Percentiles rank a stretch among this genome's conserved stretches.
phyloP scores from a whole-genome alignment of 495 filamentous ascomycete genomes.

The Trichoderma orchidacearum region DNA sequence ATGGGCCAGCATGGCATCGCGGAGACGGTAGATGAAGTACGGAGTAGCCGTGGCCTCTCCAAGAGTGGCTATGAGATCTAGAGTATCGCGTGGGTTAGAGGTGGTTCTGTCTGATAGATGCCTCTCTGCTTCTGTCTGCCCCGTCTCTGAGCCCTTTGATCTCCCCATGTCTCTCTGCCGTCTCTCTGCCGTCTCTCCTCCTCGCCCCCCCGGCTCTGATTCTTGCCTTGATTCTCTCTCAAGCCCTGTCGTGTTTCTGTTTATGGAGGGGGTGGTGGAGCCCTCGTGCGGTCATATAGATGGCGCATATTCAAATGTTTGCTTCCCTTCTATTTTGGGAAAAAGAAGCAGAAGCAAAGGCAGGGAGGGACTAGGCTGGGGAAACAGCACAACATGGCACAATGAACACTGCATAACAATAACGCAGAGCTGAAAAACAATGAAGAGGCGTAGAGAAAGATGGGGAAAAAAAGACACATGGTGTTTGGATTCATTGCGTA shows the following conservation, averaged over 20 bases:
- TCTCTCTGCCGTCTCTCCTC: too few relatives aligned
- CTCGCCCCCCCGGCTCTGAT: too few relatives aligned
- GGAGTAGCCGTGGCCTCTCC: slow-evolving; percentile 90
- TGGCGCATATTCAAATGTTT: too few relatives aligned
- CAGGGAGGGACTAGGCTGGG: too few relatives aligned
- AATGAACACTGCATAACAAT: neutral
- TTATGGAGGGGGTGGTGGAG: too few relatives aligned
- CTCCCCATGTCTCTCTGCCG: too few relatives aligned
- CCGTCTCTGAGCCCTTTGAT: neutral
- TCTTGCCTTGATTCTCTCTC: too few relatives aligned
- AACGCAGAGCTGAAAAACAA: neutral
- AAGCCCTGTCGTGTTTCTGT: too few relatives aligned
- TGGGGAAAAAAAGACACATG: neutral
- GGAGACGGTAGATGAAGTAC: slow-evolving; percentile 88
- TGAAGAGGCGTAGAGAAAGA: neutral
- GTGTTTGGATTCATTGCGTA: slow-evolving; percentile 12
- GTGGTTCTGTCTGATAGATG: neutral
- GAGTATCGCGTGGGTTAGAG: neutral
- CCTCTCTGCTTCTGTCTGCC: neutral
- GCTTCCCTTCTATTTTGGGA: too few relatives aligned
- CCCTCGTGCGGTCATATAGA: too few relatives aligned
- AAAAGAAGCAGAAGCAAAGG: too few relatives aligned
- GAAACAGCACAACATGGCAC: neutral
- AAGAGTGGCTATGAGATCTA: slow-evolving; percentile 85
- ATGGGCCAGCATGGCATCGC: slow-evolving; percentile 73